Evolutionary conservation across 2,329 filamentous ascomycete genomes (phyloP).

Genomic region (Pseudogymnoascus destructans): DNA sequence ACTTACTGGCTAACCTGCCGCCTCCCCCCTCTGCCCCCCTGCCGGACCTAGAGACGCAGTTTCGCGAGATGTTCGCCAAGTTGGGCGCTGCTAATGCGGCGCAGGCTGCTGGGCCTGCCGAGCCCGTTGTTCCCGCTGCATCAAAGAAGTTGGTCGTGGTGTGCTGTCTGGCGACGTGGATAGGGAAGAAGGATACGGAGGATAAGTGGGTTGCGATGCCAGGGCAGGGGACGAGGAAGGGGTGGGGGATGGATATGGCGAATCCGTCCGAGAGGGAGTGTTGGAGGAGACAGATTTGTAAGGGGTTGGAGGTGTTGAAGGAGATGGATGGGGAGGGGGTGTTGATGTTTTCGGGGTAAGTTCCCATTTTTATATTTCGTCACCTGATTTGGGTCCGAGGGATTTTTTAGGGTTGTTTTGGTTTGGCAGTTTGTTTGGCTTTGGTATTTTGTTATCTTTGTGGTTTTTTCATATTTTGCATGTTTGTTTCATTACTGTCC

Average conservation of each 20-base stretch:
- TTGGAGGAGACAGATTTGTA: slow-evolving; percentile 4
- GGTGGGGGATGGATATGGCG: background rate
- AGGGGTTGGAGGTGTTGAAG: background rate
- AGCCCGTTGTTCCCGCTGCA: background rate
- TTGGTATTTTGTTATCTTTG: background rate
- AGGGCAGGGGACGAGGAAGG: background rate
- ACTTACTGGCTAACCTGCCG: background rate
- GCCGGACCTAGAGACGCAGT: background rate
- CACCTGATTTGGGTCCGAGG: too few species aligned
- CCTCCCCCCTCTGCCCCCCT: background rate
- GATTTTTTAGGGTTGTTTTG: background rate
- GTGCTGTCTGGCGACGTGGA: background rate
- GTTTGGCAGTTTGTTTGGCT: background rate
- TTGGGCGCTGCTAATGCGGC: too few species aligned
- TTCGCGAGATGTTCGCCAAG: background rate
- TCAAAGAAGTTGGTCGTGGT: background rate
- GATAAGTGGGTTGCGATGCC: background rate
- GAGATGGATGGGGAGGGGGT: background rate
- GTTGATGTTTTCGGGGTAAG: background rate
- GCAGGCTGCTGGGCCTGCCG: background rate
- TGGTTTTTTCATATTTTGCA: background rate
- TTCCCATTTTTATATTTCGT: background rate
- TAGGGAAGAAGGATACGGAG: background rate
- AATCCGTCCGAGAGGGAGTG: background rate
- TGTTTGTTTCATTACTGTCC: background rate